Percentiles rank a stretch among this genome's conserved stretches.
These are phyloP conservation scores for Coemansia sp. DNA, from an alignment of 192 early-diverging fungal species.

Conservation along the genomic window DNA sequence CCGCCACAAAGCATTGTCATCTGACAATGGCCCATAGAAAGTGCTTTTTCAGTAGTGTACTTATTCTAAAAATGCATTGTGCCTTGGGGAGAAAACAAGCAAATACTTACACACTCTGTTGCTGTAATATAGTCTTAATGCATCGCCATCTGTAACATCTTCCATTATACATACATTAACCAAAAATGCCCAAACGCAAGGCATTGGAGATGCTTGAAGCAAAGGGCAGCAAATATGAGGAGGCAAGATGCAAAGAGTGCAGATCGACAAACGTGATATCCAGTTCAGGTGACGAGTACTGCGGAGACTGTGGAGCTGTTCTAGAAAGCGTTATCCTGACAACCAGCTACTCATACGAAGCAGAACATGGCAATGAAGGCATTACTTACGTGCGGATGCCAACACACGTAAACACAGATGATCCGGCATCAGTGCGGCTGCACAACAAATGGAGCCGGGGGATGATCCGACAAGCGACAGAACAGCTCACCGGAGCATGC, in stretches of 20 bases:
- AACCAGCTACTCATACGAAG: conserved; percentile 11
- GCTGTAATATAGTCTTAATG: neutral
- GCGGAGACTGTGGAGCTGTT: conserved; percentile 37
- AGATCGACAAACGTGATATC: neutral
- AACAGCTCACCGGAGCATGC: neutral
- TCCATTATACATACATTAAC: neutral
- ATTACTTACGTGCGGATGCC: conserved; percentile 10
- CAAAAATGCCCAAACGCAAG: neutral
- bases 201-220: neutral
- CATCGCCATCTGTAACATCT: neutral
- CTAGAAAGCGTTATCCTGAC: conserved; percentile 16
- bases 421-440: conserved; percentile 8
- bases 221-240: neutral
- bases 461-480: conserved; percentile 6
- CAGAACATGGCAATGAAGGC: neutral
- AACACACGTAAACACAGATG: neutral
- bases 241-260: conserved; percentile 1
- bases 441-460: conserved; percentile 23
- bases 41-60: too few relatives aligned
- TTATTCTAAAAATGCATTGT: too few relatives aligned
- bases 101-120: too few relatives aligned
- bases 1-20: too few relatives aligned
- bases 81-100: too few relatives aligned
- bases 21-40: too few relatives aligned
- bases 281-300: conserved; percentile 27